phyloP scores from a whole-genome alignment of 352 stramenopile species.

The Pilasporangium apinafurcum region DNA sequence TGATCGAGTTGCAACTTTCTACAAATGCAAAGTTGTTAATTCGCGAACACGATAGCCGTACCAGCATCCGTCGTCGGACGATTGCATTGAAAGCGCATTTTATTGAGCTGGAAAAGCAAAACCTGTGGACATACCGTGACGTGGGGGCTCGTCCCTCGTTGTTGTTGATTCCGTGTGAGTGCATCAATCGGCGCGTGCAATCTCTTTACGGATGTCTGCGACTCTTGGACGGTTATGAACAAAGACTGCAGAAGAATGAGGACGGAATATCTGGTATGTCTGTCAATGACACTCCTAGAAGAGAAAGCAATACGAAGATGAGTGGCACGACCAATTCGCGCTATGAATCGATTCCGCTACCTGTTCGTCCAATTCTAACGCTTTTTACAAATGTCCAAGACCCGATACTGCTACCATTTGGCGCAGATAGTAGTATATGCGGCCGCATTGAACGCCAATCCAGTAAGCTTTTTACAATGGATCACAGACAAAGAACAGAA shows the following conservation, averaged over 20 bases:
- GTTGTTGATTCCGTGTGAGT: conserved; percentile 29
- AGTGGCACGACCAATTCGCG: neutral
- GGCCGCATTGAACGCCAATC: conserved; percentile 34
- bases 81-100: conserved; percentile 19
- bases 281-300: no score
- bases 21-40: conserved; percentile 41
- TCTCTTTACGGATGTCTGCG: conserved; percentile 34
- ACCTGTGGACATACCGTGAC: conserved; percentile 35
- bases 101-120: conserved; percentile 34
- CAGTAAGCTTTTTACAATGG: conserved; percentile 27
- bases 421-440: conserved; percentile 15
- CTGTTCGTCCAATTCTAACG: conserved; percentile 20
- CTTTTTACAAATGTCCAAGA: conserved; percentile 38
- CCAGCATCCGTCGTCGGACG: conserved; percentile 20
- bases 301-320: neutral
- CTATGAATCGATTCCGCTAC: neutral
- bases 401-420: conserved; percentile 11
- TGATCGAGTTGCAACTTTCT: conserved; percentile 35
- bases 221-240: conserved; percentile 13
- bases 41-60: conserved; percentile 18
- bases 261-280: no score
- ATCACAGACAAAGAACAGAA: conserved; percentile 9
- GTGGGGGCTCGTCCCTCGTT: conserved; percentile 24
- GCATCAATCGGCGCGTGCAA: conserved; percentile 25
- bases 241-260: conserved; percentile 5